Base-by-base conservation (phyloP, 2,329 filamentous ascomycete species). In the Pseudogymnoascus sp. region DNA sequence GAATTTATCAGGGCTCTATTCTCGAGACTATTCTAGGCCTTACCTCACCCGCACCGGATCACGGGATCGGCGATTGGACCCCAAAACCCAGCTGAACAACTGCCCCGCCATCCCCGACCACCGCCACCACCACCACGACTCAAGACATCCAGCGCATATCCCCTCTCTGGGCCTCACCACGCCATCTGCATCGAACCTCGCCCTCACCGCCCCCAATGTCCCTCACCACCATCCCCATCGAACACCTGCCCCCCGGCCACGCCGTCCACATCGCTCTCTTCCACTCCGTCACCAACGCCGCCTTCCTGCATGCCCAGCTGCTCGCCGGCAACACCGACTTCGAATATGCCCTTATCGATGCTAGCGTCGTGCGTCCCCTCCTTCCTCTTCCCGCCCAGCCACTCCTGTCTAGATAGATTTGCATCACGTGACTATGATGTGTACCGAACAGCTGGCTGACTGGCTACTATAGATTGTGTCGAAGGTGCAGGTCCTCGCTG, bases 311-410 rank as follows among this genome's bases (percentile, higher is more conserved):
- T 61, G 81, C 88, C 69, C 93, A 97, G 77, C 84, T 99, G 4
- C 81, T 98, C n/a, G 83, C 85, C 5, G 89, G 90, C 61, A 96
- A 98, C 72, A 72, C 84, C 10, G 87, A 88, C 7, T 98, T 93
- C 70, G 92, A 98, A 76, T 98, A 98, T 79, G 92, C 93, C 35
- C 89, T 99, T 68, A 84, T 99, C 56, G 93, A 99, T 77, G 92
- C 92, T 19, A 86, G 84, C 53, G 84, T 90, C 74, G 88, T 93
- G 81, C 65, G 56, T 65, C 56, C n/a, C 26, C 7, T 19, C 16
- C 37, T 61, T 19, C 61, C 14, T 22, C 26, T 24, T 46, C 10
- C 5, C 26, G 3, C 37, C 37, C 35, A 19, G 24, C 31, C 60
- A 43, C 59, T 33, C 37, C 24, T n/a, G n/a, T 14, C 37, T 53